These are phyloP conservation scores for Liriodendron chinense DNA, from an alignment of 164 flowering plant species.

Conservation along the genomic window DNA sequence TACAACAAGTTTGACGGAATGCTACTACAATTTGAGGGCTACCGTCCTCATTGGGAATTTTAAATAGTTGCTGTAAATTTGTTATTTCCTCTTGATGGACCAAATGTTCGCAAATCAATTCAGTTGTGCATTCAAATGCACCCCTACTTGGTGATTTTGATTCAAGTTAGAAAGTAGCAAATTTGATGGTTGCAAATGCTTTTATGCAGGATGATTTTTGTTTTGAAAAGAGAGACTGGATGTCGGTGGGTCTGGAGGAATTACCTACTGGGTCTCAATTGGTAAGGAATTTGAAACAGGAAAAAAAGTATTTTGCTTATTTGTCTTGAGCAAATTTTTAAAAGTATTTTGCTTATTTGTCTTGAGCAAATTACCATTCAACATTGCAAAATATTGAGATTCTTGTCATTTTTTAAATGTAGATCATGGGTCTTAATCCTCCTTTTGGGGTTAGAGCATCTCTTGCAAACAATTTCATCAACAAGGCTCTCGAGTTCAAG, in stretches of 20 bases:
- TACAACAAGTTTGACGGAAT: not conserved
- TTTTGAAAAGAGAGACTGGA: conserved; percentile 85
- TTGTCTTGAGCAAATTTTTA: too few species aligned
- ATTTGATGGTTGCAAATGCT: not conserved
- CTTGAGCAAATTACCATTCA: too few species aligned
- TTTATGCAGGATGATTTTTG: conserved; percentile 61
- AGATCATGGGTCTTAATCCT: conserved; percentile 93
- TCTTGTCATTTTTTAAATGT: not conserved
- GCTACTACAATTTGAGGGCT: not conserved
- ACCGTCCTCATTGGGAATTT: too few species aligned
- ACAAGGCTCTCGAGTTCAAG: conserved; percentile 81
- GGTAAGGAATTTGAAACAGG: conserved; percentile 45
- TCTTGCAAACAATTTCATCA: conserved; percentile 71
- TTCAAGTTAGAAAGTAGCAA: not conserved
- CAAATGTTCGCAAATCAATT: too few species aligned
- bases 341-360: too few species aligned
- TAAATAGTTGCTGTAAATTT: too few species aligned
- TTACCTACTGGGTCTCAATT: conserved; percentile 66
- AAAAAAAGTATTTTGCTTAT: not conserved
- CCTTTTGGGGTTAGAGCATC: conserved; percentile 78
- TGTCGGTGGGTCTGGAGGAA: conserved; percentile 51
- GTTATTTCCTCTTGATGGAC: too few species aligned
- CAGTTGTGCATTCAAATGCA: not conserved
- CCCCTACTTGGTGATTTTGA: not conserved
- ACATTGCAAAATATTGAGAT: not conserved